These are phyloP conservation scores for Strobilomyces dryophilus DNA, from an alignment of 768 basidiomycete species.

Conservation along the genomic window DNA sequence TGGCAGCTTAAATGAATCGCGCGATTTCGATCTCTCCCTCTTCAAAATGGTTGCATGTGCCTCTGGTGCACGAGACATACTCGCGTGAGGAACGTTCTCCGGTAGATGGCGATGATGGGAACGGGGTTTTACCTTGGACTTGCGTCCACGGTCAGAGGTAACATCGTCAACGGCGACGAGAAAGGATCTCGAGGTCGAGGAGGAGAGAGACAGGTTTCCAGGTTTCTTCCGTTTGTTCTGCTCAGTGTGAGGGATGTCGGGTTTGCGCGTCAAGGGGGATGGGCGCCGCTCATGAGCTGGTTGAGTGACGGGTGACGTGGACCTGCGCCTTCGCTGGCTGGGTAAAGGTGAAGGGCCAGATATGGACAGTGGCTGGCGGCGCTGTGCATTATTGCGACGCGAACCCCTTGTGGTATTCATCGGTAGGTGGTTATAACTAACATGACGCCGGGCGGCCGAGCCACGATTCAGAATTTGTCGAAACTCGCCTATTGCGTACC, in stretches of 20 bases:
- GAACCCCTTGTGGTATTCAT: constrained; percentile 26
- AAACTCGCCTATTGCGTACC: background rate
- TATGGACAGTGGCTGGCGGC: constrained; percentile 19
- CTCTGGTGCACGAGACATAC: constrained; percentile 10
- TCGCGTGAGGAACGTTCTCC: constrained; percentile 17
- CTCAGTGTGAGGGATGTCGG: constrained; percentile 21
- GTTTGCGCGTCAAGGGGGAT: constrained; percentile 9
- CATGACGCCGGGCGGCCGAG: background rate
- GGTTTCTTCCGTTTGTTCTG: constrained; percentile 31
- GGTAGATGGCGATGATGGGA: constrained; percentile 20
- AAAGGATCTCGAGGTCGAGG: constrained; percentile 23
- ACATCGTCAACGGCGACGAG: constrained; percentile 26
- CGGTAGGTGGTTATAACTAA: background rate
- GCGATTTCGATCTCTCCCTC: constrained; percentile 35
- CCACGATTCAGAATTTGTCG: background rate
- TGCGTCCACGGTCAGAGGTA: constrained; percentile 31
- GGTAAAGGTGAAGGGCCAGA: constrained; percentile 14
- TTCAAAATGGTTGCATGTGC: constrained; percentile 6
- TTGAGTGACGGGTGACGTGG: constrained; percentile 33
- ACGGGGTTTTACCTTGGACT: constrained; percentile 27
- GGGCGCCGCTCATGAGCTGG: constrained; percentile 15
- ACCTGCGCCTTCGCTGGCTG: constrained; percentile 29
- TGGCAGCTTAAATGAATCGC: constrained; percentile 25
- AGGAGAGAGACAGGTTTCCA: constrained; percentile 8
- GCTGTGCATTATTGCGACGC: constrained; percentile 25